Conservation (phyloP, 2,329 filamentous ascomycete genomes). For the Aspergillus costaricaensis region DNA sequence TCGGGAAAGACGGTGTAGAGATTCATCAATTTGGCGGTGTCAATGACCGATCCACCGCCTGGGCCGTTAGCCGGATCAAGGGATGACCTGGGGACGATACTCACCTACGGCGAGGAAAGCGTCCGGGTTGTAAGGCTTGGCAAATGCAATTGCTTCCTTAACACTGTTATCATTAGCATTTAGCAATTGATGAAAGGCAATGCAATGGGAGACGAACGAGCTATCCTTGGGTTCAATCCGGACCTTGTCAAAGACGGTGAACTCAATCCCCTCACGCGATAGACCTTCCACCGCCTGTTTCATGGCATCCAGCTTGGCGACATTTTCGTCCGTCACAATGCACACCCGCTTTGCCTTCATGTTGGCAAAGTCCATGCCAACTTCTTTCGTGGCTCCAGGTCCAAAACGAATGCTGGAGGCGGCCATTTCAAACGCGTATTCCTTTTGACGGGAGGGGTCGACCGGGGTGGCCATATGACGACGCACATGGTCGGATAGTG, state of each 20-base stretch:
- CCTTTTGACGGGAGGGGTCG: constrained; percentile 72
- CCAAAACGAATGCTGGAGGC: constrained; percentile 93
- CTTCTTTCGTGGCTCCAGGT: constrained; percentile 88
- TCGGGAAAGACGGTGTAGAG: constrained; percentile 88
- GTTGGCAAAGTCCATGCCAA: constrained; percentile 97
- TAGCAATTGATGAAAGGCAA: too few species aligned
- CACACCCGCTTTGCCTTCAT: constrained; percentile 83
- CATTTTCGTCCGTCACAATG: constrained; percentile 85
- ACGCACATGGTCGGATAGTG: constrained; percentile 56
- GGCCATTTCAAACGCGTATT: constrained; percentile 99
- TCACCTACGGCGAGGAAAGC: constrained; percentile 85
- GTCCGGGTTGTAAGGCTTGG: constrained; percentile 77
- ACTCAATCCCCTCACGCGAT: constrained; percentile 74
- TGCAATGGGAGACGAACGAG: constrained; percentile 56
- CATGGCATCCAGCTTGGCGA: constrained; percentile 83
- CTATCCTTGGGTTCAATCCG: constrained; percentile 92
- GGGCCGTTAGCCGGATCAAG: constrained; percentile 12
- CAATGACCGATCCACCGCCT: constrained; percentile 86
- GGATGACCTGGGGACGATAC: constrained; percentile 12
- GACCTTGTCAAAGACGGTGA: constrained; percentile 77
- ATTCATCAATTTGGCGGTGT: constrained; percentile 99
- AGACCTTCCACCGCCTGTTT: constrained; percentile 82
- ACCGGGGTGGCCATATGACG: constrained; percentile 74
- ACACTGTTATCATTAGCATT: constrained; percentile 55
- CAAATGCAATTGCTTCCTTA: constrained; percentile 84